phyloP scores from a whole-genome alignment of 169 alveolate species.

The Eimeria zaria region DNA sequence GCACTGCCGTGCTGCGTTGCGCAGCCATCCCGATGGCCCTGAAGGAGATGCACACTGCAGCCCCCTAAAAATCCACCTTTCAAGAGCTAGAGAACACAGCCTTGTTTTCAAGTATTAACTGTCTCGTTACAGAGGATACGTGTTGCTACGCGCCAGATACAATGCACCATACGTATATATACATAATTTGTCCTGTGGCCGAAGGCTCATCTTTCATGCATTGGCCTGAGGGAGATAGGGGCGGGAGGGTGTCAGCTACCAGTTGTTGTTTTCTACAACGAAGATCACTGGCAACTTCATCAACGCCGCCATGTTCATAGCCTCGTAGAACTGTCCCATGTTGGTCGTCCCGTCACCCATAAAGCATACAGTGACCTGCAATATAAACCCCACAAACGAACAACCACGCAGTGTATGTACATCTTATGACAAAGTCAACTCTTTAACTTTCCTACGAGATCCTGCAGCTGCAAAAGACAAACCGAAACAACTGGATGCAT shows the following conservation, averaged over 20 bases:
- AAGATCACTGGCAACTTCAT: slow-evolving; percentile 93
- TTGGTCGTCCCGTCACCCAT: slow-evolving; percentile 97
- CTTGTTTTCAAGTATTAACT: neutral
- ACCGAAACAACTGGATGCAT: neutral
- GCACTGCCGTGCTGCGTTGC: slow-evolving; percentile 88
- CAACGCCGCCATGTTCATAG: slow-evolving; percentile 94
- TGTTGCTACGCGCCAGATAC: neutral
- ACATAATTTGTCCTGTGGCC: neutral
- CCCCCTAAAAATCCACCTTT: neutral
- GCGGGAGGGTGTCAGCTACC: slow-evolving; percentile 45
- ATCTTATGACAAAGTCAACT: too few species aligned
- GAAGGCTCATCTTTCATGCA: neutral
- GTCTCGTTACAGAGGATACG: neutral
- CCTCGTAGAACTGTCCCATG: slow-evolving; percentile 94
- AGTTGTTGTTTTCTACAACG: slow-evolving; percentile 94
- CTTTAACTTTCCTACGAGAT: neutral
- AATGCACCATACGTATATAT: neutral
- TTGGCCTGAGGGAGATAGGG: neutral
- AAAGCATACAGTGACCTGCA: slow-evolving; percentile 92
- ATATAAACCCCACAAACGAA: neutral
- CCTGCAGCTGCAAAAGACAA: neutral
- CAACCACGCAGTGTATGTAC: neutral
- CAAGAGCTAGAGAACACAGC: too few species aligned
- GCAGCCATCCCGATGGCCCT: slow-evolving; percentile 91
- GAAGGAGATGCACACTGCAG: neutral